Conservation (phyloP, 306 rosid genomes). For the Begonia masoniana region DNA sequence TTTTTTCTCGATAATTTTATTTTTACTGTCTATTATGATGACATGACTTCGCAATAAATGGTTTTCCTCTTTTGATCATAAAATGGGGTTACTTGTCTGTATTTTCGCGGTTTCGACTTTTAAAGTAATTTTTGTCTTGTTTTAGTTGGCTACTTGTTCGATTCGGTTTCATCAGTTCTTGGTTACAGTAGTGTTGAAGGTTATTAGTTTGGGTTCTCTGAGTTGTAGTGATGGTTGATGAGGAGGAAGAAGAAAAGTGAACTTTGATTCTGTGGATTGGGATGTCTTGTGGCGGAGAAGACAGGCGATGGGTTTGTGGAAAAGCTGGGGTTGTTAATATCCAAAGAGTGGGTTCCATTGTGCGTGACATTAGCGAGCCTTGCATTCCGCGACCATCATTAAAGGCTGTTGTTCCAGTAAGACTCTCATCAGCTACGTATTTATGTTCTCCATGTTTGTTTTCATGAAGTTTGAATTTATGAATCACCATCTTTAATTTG, state of each 20-base stretch:
- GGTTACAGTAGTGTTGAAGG: slow-evolving; percentile 6
- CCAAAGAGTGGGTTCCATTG: slow-evolving; percentile 48
- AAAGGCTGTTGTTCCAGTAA: slow-evolving; percentile 61
- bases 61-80: no score
- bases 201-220: not conserved
- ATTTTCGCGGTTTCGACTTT: not conserved
- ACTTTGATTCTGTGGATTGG: slow-evolving; percentile 17
- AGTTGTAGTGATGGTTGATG: slow-evolving; percentile 11
- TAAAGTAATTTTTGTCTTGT: not conserved
- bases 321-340: slow-evolving; percentile 45
- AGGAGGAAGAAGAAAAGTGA: slow-evolving; percentile 8
- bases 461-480: not conserved
- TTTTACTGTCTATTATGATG: no score
- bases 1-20: no score
- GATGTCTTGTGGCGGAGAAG: slow-evolving; percentile 49
- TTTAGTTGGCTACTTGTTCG: not conserved
- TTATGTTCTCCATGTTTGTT: not conserved
- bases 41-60: no score
- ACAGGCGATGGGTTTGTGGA: slow-evolving; percentile 58
- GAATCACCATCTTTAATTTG: not conserved
- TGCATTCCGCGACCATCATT: slow-evolving; percentile 63
- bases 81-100: not conserved
- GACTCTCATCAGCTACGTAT: slow-evolving; percentile 16
- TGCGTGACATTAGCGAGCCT: slow-evolving; percentile 70
- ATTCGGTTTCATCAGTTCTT: not conserved